Conservation (phyloP, 192 early-diverging fungal species). For the Rhizoclosmatium globosum region DNA sequence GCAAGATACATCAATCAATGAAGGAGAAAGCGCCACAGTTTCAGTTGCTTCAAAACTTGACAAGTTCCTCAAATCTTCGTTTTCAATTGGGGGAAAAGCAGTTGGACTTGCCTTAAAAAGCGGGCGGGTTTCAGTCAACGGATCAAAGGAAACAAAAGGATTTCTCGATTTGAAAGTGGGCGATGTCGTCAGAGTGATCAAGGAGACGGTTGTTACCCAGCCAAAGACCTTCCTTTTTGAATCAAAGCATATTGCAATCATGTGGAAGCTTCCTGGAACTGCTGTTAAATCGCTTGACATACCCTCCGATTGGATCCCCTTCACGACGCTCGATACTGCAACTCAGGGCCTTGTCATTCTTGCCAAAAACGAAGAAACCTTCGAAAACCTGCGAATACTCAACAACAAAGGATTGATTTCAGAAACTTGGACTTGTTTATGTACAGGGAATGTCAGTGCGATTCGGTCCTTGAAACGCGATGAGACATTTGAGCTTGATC, state of each 20-base stretch:
- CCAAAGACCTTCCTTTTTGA: no score
- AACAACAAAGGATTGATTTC: not conserved
- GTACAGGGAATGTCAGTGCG: slow-evolving; percentile 10
- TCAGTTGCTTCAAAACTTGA: not conserved
- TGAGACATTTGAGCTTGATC: slow-evolving; percentile 28
- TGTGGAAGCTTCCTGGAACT: not conserved
- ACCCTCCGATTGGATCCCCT: no score
- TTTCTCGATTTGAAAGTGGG: not conserved
- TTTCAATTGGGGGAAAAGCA: not conserved
- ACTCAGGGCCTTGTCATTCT: slow-evolving; percentile 4
- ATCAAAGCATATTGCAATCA: not conserved
- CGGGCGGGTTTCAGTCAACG: slow-evolving; percentile 2
- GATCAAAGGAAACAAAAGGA: not conserved
- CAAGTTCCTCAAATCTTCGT: slow-evolving; percentile 2
- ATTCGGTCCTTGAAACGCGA: not conserved
- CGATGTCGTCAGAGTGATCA: not conserved
- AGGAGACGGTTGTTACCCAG: not conserved
- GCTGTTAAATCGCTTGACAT: no score
- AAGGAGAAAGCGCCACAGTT: no score
- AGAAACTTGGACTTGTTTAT: slow-evolving; percentile 29
- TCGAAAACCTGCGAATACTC: not conserved
- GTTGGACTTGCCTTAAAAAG: not conserved
- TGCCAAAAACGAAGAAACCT: not conserved
- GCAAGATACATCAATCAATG: no score
- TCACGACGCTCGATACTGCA: not conserved